Evolutionary conservation across 192 early-diverging fungal genomes (phyloP).

Genomic region (Linnemannia hyalina): DNA sequence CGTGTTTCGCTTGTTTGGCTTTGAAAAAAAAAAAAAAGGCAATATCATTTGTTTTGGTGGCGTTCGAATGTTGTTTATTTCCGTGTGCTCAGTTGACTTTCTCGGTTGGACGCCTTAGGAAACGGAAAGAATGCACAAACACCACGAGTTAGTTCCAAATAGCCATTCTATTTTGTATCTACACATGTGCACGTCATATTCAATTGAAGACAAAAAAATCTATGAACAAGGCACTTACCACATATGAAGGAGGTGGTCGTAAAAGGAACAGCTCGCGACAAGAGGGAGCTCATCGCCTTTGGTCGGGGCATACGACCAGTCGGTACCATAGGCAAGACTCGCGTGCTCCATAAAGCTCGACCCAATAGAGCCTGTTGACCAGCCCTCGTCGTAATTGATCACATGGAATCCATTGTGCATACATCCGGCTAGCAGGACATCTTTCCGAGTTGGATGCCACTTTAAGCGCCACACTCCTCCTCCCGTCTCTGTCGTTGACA

Average conservation of each 20-base stretch:
- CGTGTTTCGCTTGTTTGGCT: neutral
- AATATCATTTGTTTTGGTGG: neutral
- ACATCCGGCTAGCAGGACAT: conserved; percentile 79
- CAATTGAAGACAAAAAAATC: neutral
- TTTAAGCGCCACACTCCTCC: conserved; percentile 96
- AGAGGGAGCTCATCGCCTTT: conserved; percentile 48
- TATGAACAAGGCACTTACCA: conserved; percentile 61
- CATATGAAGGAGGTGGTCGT: conserved; percentile 80
- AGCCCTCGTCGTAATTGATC: conserved; percentile 62
- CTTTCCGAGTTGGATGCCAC: conserved; percentile 86
- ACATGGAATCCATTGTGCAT: conserved; percentile 96
- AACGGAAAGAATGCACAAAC: neutral
- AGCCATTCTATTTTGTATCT: neutral
- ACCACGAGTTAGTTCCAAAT: neutral
- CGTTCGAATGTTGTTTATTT: conserved; percentile 1
- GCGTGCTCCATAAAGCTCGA: conserved; percentile 77
- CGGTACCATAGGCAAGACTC: conserved; percentile 83
- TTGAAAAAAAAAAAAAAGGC: neutral
- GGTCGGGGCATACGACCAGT: conserved; percentile 73
- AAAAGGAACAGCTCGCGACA: conserved; percentile 83
- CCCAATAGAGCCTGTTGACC: conserved; percentile 19
- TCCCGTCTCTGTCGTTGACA: conserved; percentile 76
- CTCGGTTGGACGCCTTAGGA: neutral
- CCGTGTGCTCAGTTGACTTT: neutral
- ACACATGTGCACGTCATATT: neutral